Evolutionary conservation across 371 early-diverging fungal genomes (phyloP).

Genomic region (Haplosporangium sp.): DNA sequence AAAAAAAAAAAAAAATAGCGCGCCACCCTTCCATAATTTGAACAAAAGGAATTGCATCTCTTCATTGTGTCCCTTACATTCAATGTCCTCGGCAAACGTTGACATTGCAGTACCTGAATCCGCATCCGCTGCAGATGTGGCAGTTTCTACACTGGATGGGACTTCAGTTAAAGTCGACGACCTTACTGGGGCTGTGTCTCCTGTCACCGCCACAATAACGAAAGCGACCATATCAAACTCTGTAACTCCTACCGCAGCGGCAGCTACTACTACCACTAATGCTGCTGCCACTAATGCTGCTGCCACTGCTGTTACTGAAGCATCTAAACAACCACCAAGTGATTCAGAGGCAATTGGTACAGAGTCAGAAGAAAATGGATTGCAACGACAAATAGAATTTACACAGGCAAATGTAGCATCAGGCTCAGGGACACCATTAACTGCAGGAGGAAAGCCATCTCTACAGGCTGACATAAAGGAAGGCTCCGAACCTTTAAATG

Average conservation of each 20-base stretch:
- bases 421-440: not conserved
- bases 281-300: not conserved
- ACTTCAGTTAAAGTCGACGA: not conserved
- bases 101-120: slow-evolving; percentile 15
- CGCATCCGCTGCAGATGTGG: slow-evolving; percentile 17
- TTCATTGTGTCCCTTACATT: not conserved
- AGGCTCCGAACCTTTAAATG: not conserved
- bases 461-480: not conserved
- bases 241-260: not conserved
- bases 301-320: not conserved
- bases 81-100: slow-evolving; percentile 38
- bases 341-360: not conserved
- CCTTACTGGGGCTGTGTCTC: slow-evolving; percentile 15
- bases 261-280: not conserved
- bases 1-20: too few relatives aligned
- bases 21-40: not conserved
- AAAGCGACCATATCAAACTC: not conserved
- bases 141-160: not conserved
- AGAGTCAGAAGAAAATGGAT: not conserved
- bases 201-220: slow-evolving; percentile 5
- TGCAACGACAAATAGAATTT: not conserved
- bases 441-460: not conserved
- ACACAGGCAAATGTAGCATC: not conserved
- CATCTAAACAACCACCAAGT: not conserved
- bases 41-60: not conserved